Evolutionary conservation across 129 eudicot genomes (phyloP), one percentile per base, ranked within the genome.

Genomic region (Mikania micrantha): DNA sequence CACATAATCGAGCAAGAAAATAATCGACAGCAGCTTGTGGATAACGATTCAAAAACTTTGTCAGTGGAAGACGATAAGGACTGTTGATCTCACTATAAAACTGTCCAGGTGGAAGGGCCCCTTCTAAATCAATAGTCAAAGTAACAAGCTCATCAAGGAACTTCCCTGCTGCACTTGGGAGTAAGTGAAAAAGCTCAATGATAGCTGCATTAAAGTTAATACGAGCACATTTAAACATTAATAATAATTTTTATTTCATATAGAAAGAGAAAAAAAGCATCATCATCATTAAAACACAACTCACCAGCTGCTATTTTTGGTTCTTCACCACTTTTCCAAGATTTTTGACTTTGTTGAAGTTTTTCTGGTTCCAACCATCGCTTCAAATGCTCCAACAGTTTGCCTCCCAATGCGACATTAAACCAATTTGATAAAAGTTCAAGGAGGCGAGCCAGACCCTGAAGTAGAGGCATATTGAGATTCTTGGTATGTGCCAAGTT

Each of bases 231-330:
- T 65, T 32, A 63, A 19, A 41, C 60, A 39, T 27, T 42, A 7
- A 6, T 25, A 8, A 38, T 28, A 0, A 45, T 47, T 32, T 4
- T 68, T 8, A 4, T n/a, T 25, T 31, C 39, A 67, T 50, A 11
- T 21, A 52, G 28, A 50, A 53, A 66, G 31, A 32, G 48, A 29
- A 66, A 39, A 32, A 59, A 29, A 38, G 22, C 64, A 21, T 50
- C 50, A 45, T 45, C 64, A 61, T 25, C 9, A 63, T 20, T 68
- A 63, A 17, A 9, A 66, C 20, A 70, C 42, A 67, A 74, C 87
- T 56, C 49, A 89, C 99, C 99, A 71, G 99, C 99, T 74, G 99
- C 99, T 50, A 93, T 83, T 79, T 93, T 93, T 54, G 99, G 99
- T 75, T 93, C 99, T 77, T 93, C 99, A 40, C 99, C 99, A 64